phyloP scores from a whole-genome alignment of 441 rosid genomes.

The Biscutella auriculata region DNA sequence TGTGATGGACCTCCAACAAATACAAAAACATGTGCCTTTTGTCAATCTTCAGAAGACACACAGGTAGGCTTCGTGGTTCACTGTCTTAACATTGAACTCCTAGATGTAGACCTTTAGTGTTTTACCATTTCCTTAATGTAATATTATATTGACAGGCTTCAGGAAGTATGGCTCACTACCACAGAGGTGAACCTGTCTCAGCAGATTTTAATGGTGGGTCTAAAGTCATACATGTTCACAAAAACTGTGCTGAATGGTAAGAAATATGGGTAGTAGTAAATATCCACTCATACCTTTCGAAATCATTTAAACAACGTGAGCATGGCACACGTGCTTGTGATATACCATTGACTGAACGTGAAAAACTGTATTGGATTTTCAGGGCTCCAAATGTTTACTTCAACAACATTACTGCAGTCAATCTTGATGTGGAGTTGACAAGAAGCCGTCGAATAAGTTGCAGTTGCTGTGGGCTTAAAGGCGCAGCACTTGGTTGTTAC shows the following conservation, averaged over 20 bases:
- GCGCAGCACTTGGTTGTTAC: conserved; percentile 84
- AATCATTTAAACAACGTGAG: not conserved
- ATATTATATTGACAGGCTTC: conserved; percentile 42
- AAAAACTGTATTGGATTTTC: conserved; percentile 6
- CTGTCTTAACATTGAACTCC: not conserved
- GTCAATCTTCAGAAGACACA: conserved; percentile 55
- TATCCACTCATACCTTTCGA: not conserved
- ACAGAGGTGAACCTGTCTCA: conserved; percentile 54
- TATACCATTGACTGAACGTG: not conserved
- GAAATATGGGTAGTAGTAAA: not conserved
- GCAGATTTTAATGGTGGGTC: conserved; percentile 40
- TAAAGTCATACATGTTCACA: conserved; percentile 63
- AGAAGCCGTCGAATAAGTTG: conserved; percentile 63
- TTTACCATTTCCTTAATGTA: conserved; percentile 1
- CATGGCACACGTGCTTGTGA: not conserved
- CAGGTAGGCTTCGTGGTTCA: conserved; percentile 51
- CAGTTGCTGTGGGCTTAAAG: conserved; percentile 58
- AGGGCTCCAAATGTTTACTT: conserved; percentile 94
- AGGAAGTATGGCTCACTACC: conserved; percentile 74
- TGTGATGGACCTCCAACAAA: conserved; percentile 20
- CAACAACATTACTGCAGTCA: conserved; percentile 51
- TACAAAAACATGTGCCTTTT: conserved; percentile 53
- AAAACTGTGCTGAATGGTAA: conserved; percentile 89
- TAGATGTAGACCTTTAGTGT: not conserved
- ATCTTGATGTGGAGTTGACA: conserved; percentile 72